Conservation (phyloP, 345 rosid genomes). For the Erysimum cheiranthoides region DNA sequence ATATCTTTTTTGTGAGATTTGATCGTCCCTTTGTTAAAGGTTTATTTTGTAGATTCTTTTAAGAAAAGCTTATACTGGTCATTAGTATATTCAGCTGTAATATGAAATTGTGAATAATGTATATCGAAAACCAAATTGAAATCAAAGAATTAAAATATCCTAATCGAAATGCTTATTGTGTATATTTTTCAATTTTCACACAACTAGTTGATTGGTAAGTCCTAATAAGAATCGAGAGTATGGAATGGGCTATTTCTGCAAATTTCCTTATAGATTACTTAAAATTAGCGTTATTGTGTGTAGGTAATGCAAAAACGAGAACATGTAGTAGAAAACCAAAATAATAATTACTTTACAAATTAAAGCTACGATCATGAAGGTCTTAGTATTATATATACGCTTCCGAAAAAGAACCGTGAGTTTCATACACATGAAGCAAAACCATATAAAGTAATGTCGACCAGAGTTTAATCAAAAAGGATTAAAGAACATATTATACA, state of each 20-base stretch:
- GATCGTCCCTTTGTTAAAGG: not conserved
- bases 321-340: not conserved
- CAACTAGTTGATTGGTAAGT: not conserved
- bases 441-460: slow-evolving; percentile 18
- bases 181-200: not conserved
- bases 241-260: not conserved
- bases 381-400: slow-evolving; percentile 6
- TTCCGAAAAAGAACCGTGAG: not conserved
- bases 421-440: slow-evolving; percentile 13
- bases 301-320: not conserved
- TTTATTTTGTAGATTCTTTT: not conserved
- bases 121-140: not conserved
- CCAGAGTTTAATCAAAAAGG: slow-evolving; percentile 13
- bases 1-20: slow-evolving; percentile 11
- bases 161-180: not conserved
- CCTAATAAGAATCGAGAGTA: not conserved
- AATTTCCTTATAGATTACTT: not conserved
- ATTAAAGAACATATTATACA: slow-evolving; percentile 34
- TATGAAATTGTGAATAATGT: not conserved
- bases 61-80: not conserved
- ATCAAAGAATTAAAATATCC: not conserved
- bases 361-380: slow-evolving; percentile 1
- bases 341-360: not conserved
- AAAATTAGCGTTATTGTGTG: not conserved
- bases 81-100: not conserved